These are phyloP conservation scores for Ascochyta lentis DNA, from an alignment of 2,329 filamentous ascomycete genomes.

Conservation along the genomic window DNA sequence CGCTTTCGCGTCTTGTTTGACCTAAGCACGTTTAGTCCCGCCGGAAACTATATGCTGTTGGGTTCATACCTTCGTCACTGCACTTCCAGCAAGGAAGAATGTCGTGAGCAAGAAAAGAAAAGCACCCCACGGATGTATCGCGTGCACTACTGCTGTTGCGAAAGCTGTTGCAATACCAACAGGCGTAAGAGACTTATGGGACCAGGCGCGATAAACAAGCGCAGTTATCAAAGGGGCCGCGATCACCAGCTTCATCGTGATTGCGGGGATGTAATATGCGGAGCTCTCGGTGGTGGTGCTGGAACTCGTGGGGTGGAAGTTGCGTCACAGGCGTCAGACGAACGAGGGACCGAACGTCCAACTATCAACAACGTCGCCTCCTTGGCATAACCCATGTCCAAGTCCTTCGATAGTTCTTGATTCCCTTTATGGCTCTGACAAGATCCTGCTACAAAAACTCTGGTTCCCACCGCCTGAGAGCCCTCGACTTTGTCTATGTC, in stretches of 20 bases:
- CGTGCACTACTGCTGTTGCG: conserved; percentile 79
- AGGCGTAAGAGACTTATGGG: conserved; percentile 72
- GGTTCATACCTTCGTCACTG: conserved; percentile 74
- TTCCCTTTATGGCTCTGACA: no score
- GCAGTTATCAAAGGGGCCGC: conserved; percentile 45
- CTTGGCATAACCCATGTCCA: conserved; percentile 5
- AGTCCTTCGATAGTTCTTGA: not conserved
- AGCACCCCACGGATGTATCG: conserved; percentile 90
- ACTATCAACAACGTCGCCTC: conserved; percentile 3
- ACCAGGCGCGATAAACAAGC: conserved; percentile 50
- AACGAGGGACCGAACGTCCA: not conserved
- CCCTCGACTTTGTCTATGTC: not conserved
- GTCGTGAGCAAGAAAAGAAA: conserved; percentile 83
- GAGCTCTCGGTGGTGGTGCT: conserved; percentile 20
- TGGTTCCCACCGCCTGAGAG: not conserved
- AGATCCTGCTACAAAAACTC: not conserved
- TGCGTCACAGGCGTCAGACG: conserved; percentile 18
- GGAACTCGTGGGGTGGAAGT: conserved; percentile 15
- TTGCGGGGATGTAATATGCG: conserved; percentile 10
- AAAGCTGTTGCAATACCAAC: conserved; percentile 74
- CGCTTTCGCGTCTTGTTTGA: conserved; percentile 88
- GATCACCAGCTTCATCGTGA: conserved; percentile 40
- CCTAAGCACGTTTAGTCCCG: conserved; percentile 53
- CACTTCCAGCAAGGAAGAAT: conserved; percentile 86
- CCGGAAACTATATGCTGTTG: not conserved